A percentile compares a stretch with the other conserved stretches of the same genome.
These are phyloP conservation scores for Pseudocercospora musae DNA, from an alignment of 2,329 filamentous ascomycete species.

Conservation along the genomic window DNA sequence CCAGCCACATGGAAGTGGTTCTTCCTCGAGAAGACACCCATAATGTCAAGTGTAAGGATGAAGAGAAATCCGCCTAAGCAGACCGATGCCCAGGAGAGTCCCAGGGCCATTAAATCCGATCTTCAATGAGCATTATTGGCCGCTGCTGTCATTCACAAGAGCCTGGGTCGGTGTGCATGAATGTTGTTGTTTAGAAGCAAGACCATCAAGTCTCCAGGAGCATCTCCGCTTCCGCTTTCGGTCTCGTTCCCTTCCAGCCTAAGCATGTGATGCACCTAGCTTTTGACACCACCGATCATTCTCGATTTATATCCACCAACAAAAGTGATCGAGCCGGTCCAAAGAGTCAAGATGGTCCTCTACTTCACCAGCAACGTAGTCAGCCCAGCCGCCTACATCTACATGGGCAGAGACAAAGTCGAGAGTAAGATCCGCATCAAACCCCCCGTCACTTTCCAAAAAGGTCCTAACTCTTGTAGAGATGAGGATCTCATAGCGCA, in stretches of 20 bases:
- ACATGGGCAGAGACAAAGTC: slow-evolving; percentile 98
- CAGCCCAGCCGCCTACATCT: slow-evolving; percentile 79
- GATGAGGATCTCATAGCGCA: slow-evolving; percentile 95
- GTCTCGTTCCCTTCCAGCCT: not conserved
- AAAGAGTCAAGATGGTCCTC: slow-evolving; percentile 70
- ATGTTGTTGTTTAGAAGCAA: not conserved
- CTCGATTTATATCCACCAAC: not conserved
- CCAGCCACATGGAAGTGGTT: slow-evolving; percentile 83
- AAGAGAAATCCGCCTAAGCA: slow-evolving; percentile 37
- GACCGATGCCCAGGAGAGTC: slow-evolving; percentile 37
- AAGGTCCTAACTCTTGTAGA: slow-evolving; percentile 43
- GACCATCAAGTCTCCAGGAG: not conserved
- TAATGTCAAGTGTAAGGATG: slow-evolving; percentile 46
- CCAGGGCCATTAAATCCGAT: slow-evolving; percentile 34
- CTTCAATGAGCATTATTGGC: not conserved
- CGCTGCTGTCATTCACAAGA: no score
- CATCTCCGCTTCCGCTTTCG: not conserved
- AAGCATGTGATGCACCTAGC: slow-evolving; percentile 3
- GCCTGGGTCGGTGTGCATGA: not conserved
- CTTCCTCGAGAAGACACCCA: slow-evolving; percentile 65
- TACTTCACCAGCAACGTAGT: slow-evolving; percentile 90
- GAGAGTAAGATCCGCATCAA: slow-evolving; percentile 67
- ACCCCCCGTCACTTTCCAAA: slow-evolving; percentile 8
- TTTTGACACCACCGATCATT: not conserved
- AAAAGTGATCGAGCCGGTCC: not conserved